Evolutionary conservation across 371 early-diverging fungal species (phyloP).

Genomic region (Chytridium lagenaria): DNA sequence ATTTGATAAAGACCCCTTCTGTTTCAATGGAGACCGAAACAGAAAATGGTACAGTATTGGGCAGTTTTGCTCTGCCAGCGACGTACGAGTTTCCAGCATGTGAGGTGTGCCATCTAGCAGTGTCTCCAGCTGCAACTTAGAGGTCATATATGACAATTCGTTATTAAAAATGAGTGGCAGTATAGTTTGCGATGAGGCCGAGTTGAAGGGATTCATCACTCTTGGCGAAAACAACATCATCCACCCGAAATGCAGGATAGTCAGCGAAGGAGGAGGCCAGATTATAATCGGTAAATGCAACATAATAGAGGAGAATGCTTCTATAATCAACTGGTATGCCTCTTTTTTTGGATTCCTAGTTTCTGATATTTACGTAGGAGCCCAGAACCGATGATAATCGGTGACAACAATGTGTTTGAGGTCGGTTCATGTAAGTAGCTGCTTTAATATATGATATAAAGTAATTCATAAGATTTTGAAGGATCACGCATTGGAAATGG

Average conservation of each 20-base stretch:
- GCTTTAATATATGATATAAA: neutral
- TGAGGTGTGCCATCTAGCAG: neutral
- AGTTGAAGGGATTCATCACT: conserved; percentile 31
- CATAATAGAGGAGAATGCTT: conserved; percentile 76
- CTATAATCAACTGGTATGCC: conserved; percentile 74
- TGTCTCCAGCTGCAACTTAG: neutral
- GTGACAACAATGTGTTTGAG: conserved; percentile 79
- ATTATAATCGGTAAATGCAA: conserved; percentile 77
- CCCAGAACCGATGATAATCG: conserved; percentile 65
- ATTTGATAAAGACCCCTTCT: too few species aligned
- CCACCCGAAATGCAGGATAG: conserved; percentile 77
- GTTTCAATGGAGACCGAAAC: neutral
- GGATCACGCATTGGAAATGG: conserved; percentile 71
- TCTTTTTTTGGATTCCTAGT: neutral
- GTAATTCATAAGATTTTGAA: conserved; percentile 65
- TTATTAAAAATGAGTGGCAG: neutral
- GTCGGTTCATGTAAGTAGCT: conserved; percentile 69
- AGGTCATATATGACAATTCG: too few species aligned
- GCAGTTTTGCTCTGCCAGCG: neutral
- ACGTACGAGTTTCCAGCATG: neutral
- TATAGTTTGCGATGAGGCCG: conserved; percentile 45
- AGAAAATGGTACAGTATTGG: neutral
- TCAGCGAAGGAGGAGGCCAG: conserved; percentile 68
- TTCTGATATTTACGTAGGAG: conserved; percentile 20
- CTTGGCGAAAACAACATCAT: conserved; percentile 67